Evolutionary conservation across 2,329 filamentous ascomycete genomes (phyloP).

Genomic region (Fusarium armeniacum): DNA sequence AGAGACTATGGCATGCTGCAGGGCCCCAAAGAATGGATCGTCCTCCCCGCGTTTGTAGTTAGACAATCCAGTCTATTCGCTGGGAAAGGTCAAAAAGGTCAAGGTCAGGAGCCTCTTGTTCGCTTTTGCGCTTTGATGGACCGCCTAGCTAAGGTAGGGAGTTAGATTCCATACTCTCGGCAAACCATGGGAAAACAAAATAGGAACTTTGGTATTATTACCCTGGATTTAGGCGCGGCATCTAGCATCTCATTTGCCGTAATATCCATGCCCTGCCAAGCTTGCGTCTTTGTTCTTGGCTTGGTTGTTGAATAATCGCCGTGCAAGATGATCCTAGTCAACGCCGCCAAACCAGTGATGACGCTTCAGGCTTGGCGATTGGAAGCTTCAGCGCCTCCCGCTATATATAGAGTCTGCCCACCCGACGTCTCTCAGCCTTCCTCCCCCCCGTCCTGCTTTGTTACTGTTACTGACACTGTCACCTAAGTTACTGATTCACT

Average conservation of each 20-base stretch:
- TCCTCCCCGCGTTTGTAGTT: slow-evolving; percentile 28
- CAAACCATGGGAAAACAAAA: background rate
- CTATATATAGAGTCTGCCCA: slow-evolving; percentile 37
- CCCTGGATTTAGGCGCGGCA: slow-evolving; percentile 30
- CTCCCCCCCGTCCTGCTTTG: slow-evolving; percentile 9
- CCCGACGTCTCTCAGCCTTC: slow-evolving; percentile 7
- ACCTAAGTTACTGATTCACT: slow-evolving; percentile 29
- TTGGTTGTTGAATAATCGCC: slow-evolving; percentile 18
- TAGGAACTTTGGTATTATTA: slow-evolving; percentile 19
- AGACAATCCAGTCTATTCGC: slow-evolving; percentile 29
- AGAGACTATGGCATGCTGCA: slow-evolving; percentile 30
- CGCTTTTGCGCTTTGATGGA: slow-evolving; percentile 11
- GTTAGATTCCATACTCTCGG: too few relatives aligned
- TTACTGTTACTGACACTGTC: slow-evolving; percentile 7
- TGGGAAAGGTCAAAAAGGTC: slow-evolving; percentile 19
- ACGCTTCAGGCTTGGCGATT: slow-evolving; percentile 23
- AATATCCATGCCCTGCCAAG: slow-evolving; percentile 3
- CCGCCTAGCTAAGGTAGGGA: background rate
- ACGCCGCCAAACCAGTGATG: slow-evolving; percentile 27
- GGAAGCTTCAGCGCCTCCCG: slow-evolving; percentile 31
- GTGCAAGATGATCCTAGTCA: slow-evolving; percentile 20
- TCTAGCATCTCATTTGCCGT: background rate
- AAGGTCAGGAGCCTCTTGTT: slow-evolving; percentile 37
- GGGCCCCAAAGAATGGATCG: slow-evolving; percentile 24
- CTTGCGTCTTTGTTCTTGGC: background rate